Evolutionary conservation across 352 stramenopile species (phyloP), one percentile per base, ranked within the genome.

Genomic region (Phytophthora multivora): DNA sequence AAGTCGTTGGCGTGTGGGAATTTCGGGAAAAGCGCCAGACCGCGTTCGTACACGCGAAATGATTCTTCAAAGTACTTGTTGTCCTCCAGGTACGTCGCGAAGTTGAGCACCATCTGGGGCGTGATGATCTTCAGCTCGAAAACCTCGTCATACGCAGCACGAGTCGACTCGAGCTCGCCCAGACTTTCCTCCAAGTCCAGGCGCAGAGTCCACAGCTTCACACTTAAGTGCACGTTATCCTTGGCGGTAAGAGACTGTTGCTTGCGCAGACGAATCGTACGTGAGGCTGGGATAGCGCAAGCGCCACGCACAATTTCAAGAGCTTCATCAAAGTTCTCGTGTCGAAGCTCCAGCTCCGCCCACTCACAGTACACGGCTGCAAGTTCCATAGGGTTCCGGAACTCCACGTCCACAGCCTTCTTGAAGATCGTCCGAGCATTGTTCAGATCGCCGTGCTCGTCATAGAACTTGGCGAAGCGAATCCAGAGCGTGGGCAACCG

Each of bases 131-230:
- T 97, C 26, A 99, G 80, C 69, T 99, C 97, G 35, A 99, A 91
- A 1, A 86, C 86, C 8, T 90, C 75, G 41, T 98, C 84, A 69
- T 99, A 99, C 0, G 97, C 96, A 46, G 96, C 95, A 26, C 97
- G 92, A 12, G 95, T 97, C 2, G 90, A 98, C 55, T 92, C 82
- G 11, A 99, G 65, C 10, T 98, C 98, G 1, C 98, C 98, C 4
- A 99, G 69, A 38, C 88, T 98, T 69, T 99, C 98, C 63, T 99
- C 98, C 15, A 99, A 68, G 77, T 99, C 98, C 19, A 99, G 76
- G 10, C 98, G 91, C 18, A 99, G 62, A n/a, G 85, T 91, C 97
- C 98, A 99, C 13, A 99, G 68, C 59, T 96, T 96, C 1, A 98
- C 77, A 54, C 83, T 98, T 33, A 90, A 79, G 47, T 97, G 83